A percentile compares a stretch with the other conserved stretches of the same genome.
Evolutionary conservation across 2,329 filamentous ascomycete genomes (phyloP).

Genomic region (Xylariaceae sp.): DNA sequence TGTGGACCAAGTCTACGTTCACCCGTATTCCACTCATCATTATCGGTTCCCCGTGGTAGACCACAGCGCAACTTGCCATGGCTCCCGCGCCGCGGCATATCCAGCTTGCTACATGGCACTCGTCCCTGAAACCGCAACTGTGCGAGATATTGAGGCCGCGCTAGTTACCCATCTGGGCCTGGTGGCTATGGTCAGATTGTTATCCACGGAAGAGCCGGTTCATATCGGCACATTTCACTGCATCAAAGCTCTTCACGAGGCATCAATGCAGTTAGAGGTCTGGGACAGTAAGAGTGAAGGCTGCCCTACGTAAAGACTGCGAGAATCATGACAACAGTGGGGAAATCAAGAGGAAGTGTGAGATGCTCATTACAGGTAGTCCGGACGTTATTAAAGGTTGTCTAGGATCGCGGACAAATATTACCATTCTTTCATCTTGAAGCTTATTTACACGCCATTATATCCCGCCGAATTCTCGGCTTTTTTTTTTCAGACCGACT

Average conservation of each 20-base stretch:
- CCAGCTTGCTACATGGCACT: conserved; percentile 24
- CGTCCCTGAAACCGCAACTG: conserved; percentile 17
- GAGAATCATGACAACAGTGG: not conserved
- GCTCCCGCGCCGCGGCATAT: not conserved
- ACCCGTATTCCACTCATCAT: conserved; percentile 22
- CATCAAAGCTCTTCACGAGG: conserved; percentile 13
- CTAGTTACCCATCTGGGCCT: conserved; percentile 19
- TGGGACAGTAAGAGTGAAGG: conserved; percentile 16
- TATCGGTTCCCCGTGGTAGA: conserved; percentile 30
- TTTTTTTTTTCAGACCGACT: not conserved
- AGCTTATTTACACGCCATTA: not conserved
- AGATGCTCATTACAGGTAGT: not conserved
- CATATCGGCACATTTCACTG: conserved; percentile 15
- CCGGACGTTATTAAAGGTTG: not conserved
- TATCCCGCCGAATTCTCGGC: not conserved
- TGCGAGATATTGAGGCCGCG: conserved; percentile 20
- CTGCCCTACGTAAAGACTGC: not conserved
- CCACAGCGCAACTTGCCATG: conserved; percentile 18
- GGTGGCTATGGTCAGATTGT: conserved; percentile 18
- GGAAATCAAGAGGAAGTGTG: not conserved
- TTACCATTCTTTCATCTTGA: not conserved
- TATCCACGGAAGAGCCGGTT: conserved; percentile 8
- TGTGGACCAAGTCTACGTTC: conserved; percentile 22
- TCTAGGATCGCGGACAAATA: not conserved
- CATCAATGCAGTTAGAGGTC: conserved; percentile 28